Evolutionary conservation across 1,139 yeast species (phyloP), one percentile per base, ranked within the genome.

Genomic region (Geotrichum carabidarum): DNA sequence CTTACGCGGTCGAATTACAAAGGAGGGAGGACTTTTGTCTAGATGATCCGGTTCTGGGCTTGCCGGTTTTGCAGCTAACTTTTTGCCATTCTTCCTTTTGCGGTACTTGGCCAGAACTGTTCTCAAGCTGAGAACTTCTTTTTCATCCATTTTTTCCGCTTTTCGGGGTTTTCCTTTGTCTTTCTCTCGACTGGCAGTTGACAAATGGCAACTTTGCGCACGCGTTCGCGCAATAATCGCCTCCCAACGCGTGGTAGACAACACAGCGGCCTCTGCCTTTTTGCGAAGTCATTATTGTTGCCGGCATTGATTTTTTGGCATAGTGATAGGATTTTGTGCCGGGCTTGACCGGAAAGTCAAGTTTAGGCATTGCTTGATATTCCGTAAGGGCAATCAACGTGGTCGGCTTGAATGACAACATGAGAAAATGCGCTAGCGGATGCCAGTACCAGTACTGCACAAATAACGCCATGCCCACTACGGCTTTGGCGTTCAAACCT

Each of bases 381-480:
- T 80, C 84, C 59, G 84, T 83, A 9, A 93, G 87, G 60, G 96
- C 97, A 65, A 88, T 83, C 30, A 91, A 79, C 5, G 95, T 82
- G 1, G 99, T 94, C 52, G 99, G 96, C 6, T 95, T 81, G 71
- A 91, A 91, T 36, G 97, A 87, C 63, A 94, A 79, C 17, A 95
- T 85, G 65, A 93, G 75, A 74, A 93, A 94, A 73, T 93, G 98
- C 1, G 97, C 83, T 58, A 91, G 78, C 60, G 99, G 99, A 82
- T 85, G 93, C 99, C 99, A 93, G 73, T 90, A 90, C 99, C 99
- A 93, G 67, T 88, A 87, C 73, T 93, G 99, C 7, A 86, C 77
- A 69, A 93, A 94, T 59, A 93, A 80, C 0, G 95, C 83, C 64
- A 94, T 76, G 43, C 99, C 99, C 57, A 91, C 95, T 63, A 93